Base-by-base conservation (phyloP, 441 rosid genomes). In the Bruguiera hainesii region DNA sequence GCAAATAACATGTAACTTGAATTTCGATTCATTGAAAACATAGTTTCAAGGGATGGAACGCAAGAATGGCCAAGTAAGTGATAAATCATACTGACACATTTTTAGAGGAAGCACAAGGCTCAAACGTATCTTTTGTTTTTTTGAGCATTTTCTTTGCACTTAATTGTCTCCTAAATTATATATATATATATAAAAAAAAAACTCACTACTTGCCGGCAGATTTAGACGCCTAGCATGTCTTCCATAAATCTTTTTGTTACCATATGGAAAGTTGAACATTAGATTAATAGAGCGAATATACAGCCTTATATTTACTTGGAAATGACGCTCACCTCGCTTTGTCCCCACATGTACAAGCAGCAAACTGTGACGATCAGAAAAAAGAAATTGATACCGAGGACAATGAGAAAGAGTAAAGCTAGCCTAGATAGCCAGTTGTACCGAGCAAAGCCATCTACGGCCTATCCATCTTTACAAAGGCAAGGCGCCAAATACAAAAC, bases 301-400 rank as follows among this genome's bases (percentile, higher is more conserved):
- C 67, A 23, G 48, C 48, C 16, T 42, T 42, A 42, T 42, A 42
- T 42, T 60, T 69, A 66, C 76, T 75, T 73, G 76, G 71, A 75
- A 78, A 68, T 71, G 75, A 71, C 63, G 78, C 68, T 55, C 52
- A 51, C 64, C 68, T 20, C 31, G n/a, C 21, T 23, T 69, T 65
- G 74, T 72, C 78, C 66, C 65, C 61, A 68, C 64, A 68, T 31
- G 29, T 28, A 72, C 68, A 48, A 78, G 62, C 75, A 71, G 64
- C 71, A 67, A 65, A 23, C 3, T 23, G 30, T 49, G 23, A 6
- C 39, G 20, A 28, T 11, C 35, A 55, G 26, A 56, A 20, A 37
- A 9, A 42, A 13, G 15, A 13, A 11, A 42, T 66, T 60, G 53
- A 28, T 67, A 53, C 57, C 35, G n/a, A 51, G 2, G 6, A 8